Conservation (phyloP, 768 basidiomycete genomes). For the Suillus subluteus region DNA sequence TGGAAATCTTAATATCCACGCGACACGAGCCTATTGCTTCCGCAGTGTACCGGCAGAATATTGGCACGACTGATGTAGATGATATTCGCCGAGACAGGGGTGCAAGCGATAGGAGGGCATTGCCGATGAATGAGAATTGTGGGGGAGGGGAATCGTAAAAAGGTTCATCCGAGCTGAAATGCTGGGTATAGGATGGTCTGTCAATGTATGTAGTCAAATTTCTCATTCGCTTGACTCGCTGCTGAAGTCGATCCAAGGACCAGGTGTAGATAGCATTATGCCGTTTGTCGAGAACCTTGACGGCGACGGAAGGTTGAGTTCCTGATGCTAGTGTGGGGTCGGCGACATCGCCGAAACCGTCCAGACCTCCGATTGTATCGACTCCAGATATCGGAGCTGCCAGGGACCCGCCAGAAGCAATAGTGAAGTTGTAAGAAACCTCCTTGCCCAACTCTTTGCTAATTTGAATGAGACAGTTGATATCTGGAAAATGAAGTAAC, state of each 20-base stretch:
- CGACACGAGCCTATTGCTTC: constrained; percentile 97
- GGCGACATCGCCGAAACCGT: constrained; percentile 92
- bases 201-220: constrained; percentile 90
- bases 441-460: constrained; percentile 88
- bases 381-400: constrained; percentile 81
- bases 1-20: constrained; percentile 80
- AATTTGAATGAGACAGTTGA: constrained; percentile 17
- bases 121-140: constrained; percentile 92
- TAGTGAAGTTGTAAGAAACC: constrained; percentile 90
- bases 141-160: constrained; percentile 91
- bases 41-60: constrained; percentile 91
- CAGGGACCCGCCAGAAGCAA: constrained; percentile 81
- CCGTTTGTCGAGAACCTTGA: constrained; percentile 90
- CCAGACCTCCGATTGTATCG: constrained; percentile 84
- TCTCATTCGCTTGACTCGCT: constrained; percentile 91
- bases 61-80: constrained; percentile 76
- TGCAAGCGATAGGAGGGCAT: constrained; percentile 79
- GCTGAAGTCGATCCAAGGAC: constrained; percentile 87
- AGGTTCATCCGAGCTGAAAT: constrained; percentile 91
- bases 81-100: constrained; percentile 79
- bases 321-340: constrained; percentile 75
- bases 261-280: constrained; percentile 89
- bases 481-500: neutral
- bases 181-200: constrained; percentile 89
- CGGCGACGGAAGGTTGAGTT: constrained; percentile 80